Evolutionary conservation across 805 yeast species (phyloP), one percentile per base, ranked within the genome.

Genomic region (Wickerhamiella sorbophila): DNA sequence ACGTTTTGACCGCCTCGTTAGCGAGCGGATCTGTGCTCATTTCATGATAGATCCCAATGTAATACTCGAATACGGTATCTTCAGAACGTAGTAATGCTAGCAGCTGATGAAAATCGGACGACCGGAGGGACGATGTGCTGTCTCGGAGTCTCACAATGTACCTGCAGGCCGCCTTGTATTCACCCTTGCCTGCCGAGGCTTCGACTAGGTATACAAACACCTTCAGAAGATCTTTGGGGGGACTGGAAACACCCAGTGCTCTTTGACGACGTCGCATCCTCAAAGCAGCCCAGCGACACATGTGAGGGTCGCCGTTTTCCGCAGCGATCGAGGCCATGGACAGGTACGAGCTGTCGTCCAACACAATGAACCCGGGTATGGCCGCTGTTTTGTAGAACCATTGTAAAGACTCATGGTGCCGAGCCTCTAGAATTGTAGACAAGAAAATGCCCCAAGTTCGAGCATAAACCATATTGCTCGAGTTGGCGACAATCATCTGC

Each of bases 401-500:
- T 15, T 48, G 44, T n/a, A 57, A 44, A 1, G 52, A 51, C 3
- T 38, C 44, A 39, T 54, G 53, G 44, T 54, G 48, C 15, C 32
- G 27, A 5, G 37, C 38, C 21, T 49, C 49, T 18, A 56, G 45
- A 1, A 51, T 52, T 3, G 47, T 44, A 9, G 54, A 45, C 10
- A 54, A 37, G 17, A 58, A 51, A 27, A 56, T 31, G 4, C 61
- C 63, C 61, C 62, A 58, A 1, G 58, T 52, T 9, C 63, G 50
- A 0, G 58, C 45, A 39, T 47, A 55, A 2, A 58, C 50, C 6
- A 42, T 31, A 2, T 49, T 40, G 38, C 45, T 36, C 6, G 33
- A 20, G 1, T 29, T 10, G 6, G 29, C 6, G 38, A 33, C 44
- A 42, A 59, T 43, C 14, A 44, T 34, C 40, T 50, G 47, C 37